Percentiles rank a stretch among this genome's conserved stretches.
These are phyloP conservation scores for Blastobotrys illinoisensis DNA, from an alignment of 1,139 yeast species.

Conservation along the genomic window DNA sequence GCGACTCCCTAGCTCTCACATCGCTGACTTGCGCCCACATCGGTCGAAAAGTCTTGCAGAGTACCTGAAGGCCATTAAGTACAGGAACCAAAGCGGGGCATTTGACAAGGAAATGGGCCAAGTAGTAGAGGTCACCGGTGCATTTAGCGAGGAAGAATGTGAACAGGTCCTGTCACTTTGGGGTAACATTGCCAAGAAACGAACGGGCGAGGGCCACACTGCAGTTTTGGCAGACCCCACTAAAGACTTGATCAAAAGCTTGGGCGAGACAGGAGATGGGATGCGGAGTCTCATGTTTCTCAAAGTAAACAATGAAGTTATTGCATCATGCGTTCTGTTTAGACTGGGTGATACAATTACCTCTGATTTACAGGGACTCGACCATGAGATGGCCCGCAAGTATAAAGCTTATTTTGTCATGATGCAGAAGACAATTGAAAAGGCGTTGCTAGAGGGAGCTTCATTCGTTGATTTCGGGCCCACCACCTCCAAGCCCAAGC, in stretches of 20 bases:
- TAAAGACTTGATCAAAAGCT: constrained; percentile 30
- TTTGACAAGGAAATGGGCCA: constrained; percentile 38
- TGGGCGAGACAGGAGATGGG: constrained; percentile 32
- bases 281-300: constrained; percentile 36
- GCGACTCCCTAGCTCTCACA: constrained; percentile 39
- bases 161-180: constrained; percentile 34
- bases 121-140: constrained; percentile 28
- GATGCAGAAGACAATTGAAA: constrained; percentile 44
- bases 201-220: constrained; percentile 38
- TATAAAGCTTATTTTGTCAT: constrained; percentile 44
- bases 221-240: constrained; percentile 38
- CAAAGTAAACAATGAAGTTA: constrained; percentile 35
- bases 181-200: constrained; percentile 38
- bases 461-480: constrained; percentile 43
- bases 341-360: constrained; percentile 43
- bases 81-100: constrained; percentile 37
- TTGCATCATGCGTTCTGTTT: constrained; percentile 43
- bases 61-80: constrained; percentile 40
- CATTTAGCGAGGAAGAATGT: constrained; percentile 34
- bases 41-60: constrained; percentile 32
- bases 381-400: constrained; percentile 38
- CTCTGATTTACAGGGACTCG: constrained; percentile 42
- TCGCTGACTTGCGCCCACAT: constrained; percentile 39
- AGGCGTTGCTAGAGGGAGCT: constrained; percentile 38
- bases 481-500: constrained; percentile 38